Base-by-base conservation (phyloP, 352 stramenopile genomes). In the Phytophthora meadii region DNA sequence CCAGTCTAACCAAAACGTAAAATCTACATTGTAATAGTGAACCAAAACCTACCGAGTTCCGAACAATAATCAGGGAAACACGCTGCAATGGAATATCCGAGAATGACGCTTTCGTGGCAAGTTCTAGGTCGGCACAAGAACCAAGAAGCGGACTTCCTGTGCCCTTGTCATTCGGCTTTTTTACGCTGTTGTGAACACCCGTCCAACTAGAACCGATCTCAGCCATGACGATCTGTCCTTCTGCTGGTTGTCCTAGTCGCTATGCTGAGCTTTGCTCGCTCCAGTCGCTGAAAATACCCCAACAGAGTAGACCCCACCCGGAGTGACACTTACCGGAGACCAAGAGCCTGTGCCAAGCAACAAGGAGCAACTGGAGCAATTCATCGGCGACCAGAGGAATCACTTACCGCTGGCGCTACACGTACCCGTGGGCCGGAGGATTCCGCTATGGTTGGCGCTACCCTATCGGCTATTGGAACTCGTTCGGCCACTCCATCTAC, bases 401-500 rank as follows among this genome's bases (percentile, higher is more conserved):
- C 22, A 22, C 22, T 22, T 22, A 22, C 22, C 22, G 22, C 22
- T 22, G 22, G 22, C 22, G 22, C 22, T 22, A 22, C 22, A 22
- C 22, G 22, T 22, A 22, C 22, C 61, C 57, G n/a, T 66, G 42
- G 37, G 11, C 4, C 28, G 66, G 67, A 39, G 55, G 74, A 19
- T 64, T 63, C 28, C 56, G 67, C 47, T 80, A 74, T 19, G 72
- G 70, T 52, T 84, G 66, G 66, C 65, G 70, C 56, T 84, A 84
- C 58, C 72, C 76, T 45, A 25, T 80, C 5, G 27, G 39, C 19
- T 84, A 70, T 49, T 84, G 72, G 72, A 71, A 80, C 63, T 28
- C 17, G 5, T 75, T 64, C n/a, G 76, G 72, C 15, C 70, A 54
- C 39, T 36, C 34, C 15, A 51, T 77, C 52, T 84, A 71, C 62